Percentiles rank a stretch among this genome's conserved stretches.
phyloP scores from a whole-genome alignment of 805 yeast genomes.

The Spathaspora girioi region DNA sequence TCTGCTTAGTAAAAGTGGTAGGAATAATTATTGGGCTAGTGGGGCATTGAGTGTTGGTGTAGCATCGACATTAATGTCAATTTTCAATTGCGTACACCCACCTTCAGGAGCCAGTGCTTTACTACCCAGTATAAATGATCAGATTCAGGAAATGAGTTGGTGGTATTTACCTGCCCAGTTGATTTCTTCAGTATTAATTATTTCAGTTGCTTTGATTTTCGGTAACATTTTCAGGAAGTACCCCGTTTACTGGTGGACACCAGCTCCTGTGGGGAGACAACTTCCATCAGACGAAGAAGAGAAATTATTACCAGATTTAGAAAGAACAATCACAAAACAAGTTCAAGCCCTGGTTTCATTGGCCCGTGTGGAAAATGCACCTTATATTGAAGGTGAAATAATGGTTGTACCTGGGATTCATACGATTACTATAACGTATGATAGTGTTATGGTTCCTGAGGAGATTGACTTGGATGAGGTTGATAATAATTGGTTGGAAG shows the following conservation, averaged over 20 bases:
- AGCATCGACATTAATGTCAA: conserved; percentile 50
- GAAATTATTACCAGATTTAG: background rate
- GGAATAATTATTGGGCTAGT: conserved; percentile 49
- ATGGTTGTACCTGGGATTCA: background rate
- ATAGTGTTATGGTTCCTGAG: conserved; percentile 18
- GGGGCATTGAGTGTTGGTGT: conserved; percentile 58
- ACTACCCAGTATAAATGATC: conserved; percentile 47
- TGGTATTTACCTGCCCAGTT: conserved; percentile 58
- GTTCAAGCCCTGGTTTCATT: background rate
- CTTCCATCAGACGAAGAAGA: background rate
- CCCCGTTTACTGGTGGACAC: conserved; percentile 62
- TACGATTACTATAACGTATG: conserved; percentile 14
- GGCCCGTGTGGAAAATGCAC: background rate
- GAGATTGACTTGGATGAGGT: conserved; percentile 19
- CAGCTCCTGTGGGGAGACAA: conserved; percentile 17
- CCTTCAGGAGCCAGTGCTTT: conserved; percentile 72
- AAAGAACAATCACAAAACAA: background rate
- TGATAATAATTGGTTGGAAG: conserved; percentile 26
- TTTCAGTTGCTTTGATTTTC: conserved; percentile 47
- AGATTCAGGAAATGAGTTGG: conserved; percentile 54
- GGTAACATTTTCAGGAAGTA: conserved; percentile 52
- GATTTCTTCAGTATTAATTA: conserved; percentile 44
- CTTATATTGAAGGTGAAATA: background rate
- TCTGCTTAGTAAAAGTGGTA: conserved; percentile 38
- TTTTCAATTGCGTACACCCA: conserved; percentile 60